Conservation (phyloP, 2,329 filamentous ascomycete genomes). For the Monilinia fructicola region DNA sequence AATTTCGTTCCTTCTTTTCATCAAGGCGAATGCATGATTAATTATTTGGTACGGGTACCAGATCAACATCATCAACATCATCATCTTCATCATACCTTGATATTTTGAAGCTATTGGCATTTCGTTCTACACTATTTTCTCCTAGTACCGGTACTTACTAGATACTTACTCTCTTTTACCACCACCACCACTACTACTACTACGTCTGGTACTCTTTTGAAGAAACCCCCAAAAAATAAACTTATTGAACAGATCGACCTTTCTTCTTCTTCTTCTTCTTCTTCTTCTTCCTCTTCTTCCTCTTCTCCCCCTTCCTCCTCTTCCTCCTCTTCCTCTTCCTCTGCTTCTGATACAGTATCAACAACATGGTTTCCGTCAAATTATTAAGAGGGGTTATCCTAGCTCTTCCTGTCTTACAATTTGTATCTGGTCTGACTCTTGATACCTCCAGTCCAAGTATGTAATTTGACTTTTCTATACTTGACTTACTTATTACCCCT, state of each 20-base stretch:
- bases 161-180: no score
- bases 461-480: neutral
- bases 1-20: no score
- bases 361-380: neutral
- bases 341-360: constrained; percentile 1
- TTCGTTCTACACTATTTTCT: no score
- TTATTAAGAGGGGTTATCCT: neutral
- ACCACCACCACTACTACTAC: neutral
- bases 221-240: no score
- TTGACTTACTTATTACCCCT: no score
- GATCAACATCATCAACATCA: no score
- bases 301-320: neutral
- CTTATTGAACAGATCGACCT: neutral
- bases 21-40: no score
- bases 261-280: neutral
- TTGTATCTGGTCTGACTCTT: constrained; percentile 15
- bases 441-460: constrained; percentile 18
- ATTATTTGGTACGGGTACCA: no score
- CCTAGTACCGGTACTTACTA: no score
- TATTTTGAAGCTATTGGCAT: no score
- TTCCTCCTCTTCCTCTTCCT: neutral
- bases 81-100: no score
- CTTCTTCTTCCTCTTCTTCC: neutral
- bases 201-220: neutral
- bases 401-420: constrained; percentile 8